Base-by-base conservation (phyloP, 768 basidiomycete species). In the Russula emetica region DNA sequence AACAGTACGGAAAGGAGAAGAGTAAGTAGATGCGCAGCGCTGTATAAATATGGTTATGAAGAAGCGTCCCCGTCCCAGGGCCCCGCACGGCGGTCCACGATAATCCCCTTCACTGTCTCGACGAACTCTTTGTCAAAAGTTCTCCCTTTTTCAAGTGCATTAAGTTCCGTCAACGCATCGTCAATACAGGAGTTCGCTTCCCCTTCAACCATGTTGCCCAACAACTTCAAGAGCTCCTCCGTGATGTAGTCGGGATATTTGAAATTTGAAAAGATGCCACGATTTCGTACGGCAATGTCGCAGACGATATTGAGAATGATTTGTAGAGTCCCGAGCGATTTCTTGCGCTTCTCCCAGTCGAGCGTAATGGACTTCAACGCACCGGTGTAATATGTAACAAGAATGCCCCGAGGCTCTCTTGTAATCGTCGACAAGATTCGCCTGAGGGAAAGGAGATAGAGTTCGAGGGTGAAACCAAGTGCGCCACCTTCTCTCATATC, bases 221-320 rank as follows among this genome's bases (percentile, higher is more conserved):
- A 7, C 8, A 60, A 45, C 20, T 52, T 28, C 28, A 60, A n/a
- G 40, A 60, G 60, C 22, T 53, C 51, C 20, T 60, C n/a, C 18
- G 13, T 53, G 20, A 60, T 44, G 30, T 34, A 60, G 4, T 18
- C n/a, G n/a, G n/a, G n/a, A n/a, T n/a, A n/a, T n/a, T n/a, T 18
- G 28, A 24, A 30, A 9, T 44, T 30, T 7, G 51, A 52, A 45
- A 52, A 45, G 28, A 54, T 30, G 14, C 60, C 60, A 18, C 60
- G 51, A n/a, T n/a, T n/a, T n/a, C n/a, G n/a, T n/a, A 16, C 4
- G 7, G 52, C 38, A 5, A 60, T 22, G 5, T 60, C 60, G 40
- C 51, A 60, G 30, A 60, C 60, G 5, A 60, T 51, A 38, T 60
- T 18, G n/a, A 60, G 28, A 1, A 60, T 3, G 8, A 53, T 38